Conservation (phyloP, 768 basidiomycete genomes). For the Pleurotus pulmonarius region DNA sequence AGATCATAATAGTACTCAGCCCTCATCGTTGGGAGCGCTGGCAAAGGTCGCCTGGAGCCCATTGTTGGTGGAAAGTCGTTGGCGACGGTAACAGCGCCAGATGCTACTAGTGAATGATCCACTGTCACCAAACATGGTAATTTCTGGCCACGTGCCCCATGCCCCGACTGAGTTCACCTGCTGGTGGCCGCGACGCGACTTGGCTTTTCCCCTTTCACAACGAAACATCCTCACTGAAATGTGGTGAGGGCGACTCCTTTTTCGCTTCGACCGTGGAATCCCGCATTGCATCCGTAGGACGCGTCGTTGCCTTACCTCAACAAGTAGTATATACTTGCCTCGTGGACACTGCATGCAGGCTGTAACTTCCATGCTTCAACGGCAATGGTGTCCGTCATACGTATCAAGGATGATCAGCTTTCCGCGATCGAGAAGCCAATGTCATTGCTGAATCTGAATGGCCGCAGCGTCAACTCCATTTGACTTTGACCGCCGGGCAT, state of each 20-base stretch:
- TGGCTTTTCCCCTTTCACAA: not conserved
- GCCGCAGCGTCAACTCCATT: too few relatives aligned
- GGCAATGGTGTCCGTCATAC: not conserved
- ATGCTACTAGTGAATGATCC: slow-evolving; percentile 4
- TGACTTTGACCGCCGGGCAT: too few relatives aligned
- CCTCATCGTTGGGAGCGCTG: slow-evolving; percentile 24
- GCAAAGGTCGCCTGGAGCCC: slow-evolving; percentile 23
- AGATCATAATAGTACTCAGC: slow-evolving; percentile 24
- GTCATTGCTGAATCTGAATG: too few relatives aligned
- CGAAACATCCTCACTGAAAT: not conserved
- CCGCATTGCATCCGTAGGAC: not conserved
- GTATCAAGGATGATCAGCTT: not conserved
- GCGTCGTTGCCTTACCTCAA: not conserved
- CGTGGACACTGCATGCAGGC: not conserved
- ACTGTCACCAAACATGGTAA: slow-evolving; percentile 7
- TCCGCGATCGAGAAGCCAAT: too few relatives aligned
- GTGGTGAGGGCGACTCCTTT: not conserved
- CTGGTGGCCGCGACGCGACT: not conserved
- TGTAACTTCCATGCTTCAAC: not conserved
- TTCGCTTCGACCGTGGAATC: not conserved
- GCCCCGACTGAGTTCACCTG: not conserved
- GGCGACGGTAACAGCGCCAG: slow-evolving; percentile 3
- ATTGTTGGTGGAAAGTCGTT: slow-evolving; percentile 11
- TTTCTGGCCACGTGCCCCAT: not conserved
- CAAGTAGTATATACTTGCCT: not conserved